phyloP scores from a whole-genome alignment of 176 grass and related monocot species.

The Themeda triandra region DNA sequence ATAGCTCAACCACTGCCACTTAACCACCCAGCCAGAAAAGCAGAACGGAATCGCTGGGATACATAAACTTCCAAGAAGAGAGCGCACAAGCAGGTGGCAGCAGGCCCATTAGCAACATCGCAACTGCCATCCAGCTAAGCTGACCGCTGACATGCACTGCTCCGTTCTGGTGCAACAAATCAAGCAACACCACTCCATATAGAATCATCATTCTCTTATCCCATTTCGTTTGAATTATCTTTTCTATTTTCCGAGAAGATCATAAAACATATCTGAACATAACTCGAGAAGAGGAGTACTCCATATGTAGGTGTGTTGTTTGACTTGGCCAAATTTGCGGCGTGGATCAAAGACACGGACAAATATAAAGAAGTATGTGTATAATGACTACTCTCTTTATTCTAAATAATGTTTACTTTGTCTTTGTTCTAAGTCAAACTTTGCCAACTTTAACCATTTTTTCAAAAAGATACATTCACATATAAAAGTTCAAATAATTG shows the following conservation, averaged over 20 bases:
- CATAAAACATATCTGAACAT: neutral
- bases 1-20: neutral
- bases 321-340: too few species aligned
- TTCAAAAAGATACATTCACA: too few species aligned
- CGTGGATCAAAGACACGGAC: too few species aligned
- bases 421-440: too few species aligned
- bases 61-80: neutral
- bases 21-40: neutral
- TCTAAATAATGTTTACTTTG: too few species aligned
- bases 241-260: neutral
- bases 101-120: neutral
- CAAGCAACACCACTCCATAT: neutral
- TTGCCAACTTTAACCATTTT: too few species aligned
- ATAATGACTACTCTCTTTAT: too few species aligned
- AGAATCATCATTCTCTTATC: neutral
- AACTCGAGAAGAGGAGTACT: neutral
- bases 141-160: constrained; percentile 17
- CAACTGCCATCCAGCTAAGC: constrained; percentile 21
- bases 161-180: neutral
- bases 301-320: too few species aligned
- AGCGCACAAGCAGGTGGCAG: neutral
- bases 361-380: too few species aligned
- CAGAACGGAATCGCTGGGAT: neutral
- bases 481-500: too few species aligned
- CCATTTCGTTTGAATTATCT: neutral